These are phyloP conservation scores for Cinnamomum chago DNA, from an alignment of 164 flowering plant genomes.

Conservation along the genomic window DNA sequence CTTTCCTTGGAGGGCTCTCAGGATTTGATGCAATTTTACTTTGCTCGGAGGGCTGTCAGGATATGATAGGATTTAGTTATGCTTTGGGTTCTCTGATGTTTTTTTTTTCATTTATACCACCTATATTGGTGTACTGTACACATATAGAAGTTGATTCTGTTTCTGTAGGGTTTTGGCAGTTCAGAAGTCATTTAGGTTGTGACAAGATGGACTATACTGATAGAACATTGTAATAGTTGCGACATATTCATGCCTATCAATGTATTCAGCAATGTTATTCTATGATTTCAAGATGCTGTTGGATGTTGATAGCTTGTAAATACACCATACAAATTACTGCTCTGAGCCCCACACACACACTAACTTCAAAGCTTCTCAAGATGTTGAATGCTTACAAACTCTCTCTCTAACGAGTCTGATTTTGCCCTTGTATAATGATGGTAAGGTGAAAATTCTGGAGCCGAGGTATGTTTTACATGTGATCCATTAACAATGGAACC, in stretches of 20 bases:
- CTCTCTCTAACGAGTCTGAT: neutral
- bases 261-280: neutral
- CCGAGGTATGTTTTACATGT: no score
- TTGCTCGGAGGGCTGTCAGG: neutral
- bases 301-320: neutral
- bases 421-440: neutral
- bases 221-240: neutral
- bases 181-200: neutral
- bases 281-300: neutral
- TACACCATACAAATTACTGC: neutral
- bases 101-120: neutral
- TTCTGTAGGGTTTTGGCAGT: neutral
- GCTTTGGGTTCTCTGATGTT: neutral
- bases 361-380: neutral
- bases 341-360: neutral
- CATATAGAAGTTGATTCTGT: neutral
- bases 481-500: neutral
- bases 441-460: neutral
- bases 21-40: neutral
- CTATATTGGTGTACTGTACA: neutral
- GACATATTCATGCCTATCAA: neutral
- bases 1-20: constrained; percentile 24
- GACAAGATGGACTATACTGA: neutral
- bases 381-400: neutral
- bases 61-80: neutral